Base-by-base conservation (phyloP, 2,329 filamentous ascomycete genomes). In the Penicillium griseofulvum region DNA sequence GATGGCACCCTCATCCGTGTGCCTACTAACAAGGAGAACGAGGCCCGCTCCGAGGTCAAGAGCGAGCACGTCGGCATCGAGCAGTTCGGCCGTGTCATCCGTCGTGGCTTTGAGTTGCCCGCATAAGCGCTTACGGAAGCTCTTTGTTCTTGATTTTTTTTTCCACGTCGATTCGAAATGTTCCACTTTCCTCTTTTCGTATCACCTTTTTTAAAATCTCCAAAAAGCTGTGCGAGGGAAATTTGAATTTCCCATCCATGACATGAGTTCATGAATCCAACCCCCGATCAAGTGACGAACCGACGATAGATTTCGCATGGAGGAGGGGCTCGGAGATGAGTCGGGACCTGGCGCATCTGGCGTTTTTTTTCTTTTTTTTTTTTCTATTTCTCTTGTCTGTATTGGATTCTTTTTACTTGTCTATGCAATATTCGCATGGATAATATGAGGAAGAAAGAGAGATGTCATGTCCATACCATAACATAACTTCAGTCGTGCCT, bases 41-140 rank as follows among this genome's bases (percentile, higher is more conserved):
- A 97, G 84, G 94, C 91, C 42, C 91, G 95, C 81, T 94, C 94
- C 76, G 88, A 91, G 38, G 89, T 97, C 74, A 95, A 97, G 69
- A 85, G 92, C 68, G 94, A 99, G 81, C 92, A 94, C 63, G 94
- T 99, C n/a, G 76, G 72, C 17, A 67, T 79, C 39, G 77, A 79
- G 43, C 76, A 76, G 75, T 79, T 79, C 62, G 76, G 76, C 24
- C 69, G 90, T 65, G 86, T 96, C 59, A 85, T 96, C 61, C 83
- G 88, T 75, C 83, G 92, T 69, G 88, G 90, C 47, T 96, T 91
- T 81, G 91, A 96, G 79, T 89, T 93, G 74, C 83, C 85, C 57
- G 87, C 84, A 64, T 89, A 74, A 76, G 56, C 36, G 47, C 11
- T 38, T 49, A 29, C 45, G 46, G 37, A 44, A 46, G 14, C 29